A percentile compares a stretch with the other conserved stretches of the same genome.
phyloP scores from a whole-genome alignment of 2,329 filamentous ascomycete genomes.

The Penicillium sp. region DNA sequence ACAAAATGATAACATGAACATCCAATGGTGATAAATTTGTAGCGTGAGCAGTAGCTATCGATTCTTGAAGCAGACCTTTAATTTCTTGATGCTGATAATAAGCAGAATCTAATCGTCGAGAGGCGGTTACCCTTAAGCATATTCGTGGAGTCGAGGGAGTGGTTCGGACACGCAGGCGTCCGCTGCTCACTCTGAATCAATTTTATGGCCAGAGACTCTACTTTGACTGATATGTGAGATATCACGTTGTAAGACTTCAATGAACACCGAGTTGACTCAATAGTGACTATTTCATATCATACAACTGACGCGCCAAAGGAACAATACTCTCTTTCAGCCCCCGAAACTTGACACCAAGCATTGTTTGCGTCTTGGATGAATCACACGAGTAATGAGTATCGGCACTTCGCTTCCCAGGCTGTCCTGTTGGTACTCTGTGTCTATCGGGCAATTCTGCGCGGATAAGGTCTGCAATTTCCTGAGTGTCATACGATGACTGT shows the following conservation, averaged over 20 bases:
- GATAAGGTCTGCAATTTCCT: conserved; percentile 32
- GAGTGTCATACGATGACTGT: conserved; percentile 28
- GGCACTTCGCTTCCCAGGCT: conserved; percentile 24
- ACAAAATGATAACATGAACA: too few relatives aligned
- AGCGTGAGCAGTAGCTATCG: too few relatives aligned
- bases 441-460: conserved; percentile 12
- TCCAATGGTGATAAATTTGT: too few relatives aligned
- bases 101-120: too few relatives aligned
- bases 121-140: too few relatives aligned
- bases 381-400: conserved; percentile 45
- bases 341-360: conserved; percentile 44
- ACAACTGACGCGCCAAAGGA: conserved; percentile 22
- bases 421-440: conserved; percentile 21
- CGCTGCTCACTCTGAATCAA: too few relatives aligned
- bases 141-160: too few relatives aligned
- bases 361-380: conserved; percentile 49
- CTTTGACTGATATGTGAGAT: neutral
- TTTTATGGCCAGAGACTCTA: neutral
- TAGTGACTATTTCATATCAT: conserved; percentile 15
- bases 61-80: too few relatives aligned
- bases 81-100: too few relatives aligned
- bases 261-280: neutral
- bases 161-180: too few relatives aligned
- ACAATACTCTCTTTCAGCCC: conserved; percentile 20
- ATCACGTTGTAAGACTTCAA: neutral